Base-by-base conservation (phyloP, 257 asterid species). In the Solanum paucissectum region DNA sequence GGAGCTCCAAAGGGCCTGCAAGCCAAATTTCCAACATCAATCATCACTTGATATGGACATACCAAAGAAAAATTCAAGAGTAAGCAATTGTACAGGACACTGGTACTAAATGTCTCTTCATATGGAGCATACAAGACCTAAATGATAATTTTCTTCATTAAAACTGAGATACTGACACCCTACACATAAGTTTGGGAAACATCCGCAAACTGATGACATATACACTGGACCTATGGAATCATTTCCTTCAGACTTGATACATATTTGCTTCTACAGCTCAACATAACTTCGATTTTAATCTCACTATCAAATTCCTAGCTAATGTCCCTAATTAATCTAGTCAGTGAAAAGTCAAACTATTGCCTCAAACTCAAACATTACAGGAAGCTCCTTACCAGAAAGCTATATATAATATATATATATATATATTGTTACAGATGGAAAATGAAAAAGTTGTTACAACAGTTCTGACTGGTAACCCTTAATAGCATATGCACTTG, bases 1-100 rank as follows among this genome's bases (percentile, higher is more conserved):
- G 99, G 92, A 97, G 96, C 90, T 97, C 98, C 87, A 88, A 92
- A 38, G 95, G 98, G 79, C 97, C 99, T 96, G 92, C 79, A 88
- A 86, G 90, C 82, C 92, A 88, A 89, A 88, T 55, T 32, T 46
- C 11, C 12, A 82, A 20, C 44, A 49, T 32, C 86, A 82, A 49
- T 27, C 34, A 38, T 49, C 20, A 32, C 6, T 38, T 27, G 40
- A 79, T 44, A 49, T 9, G 69, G 18, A 29, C 42, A 8, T 81
- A 18, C 68, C 3, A 3, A 82, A 11, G 85, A 49, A 82, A 52
- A 82, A 32, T 18, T 49, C 86, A 82, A 16, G 29, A 18, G 21
- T 14, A 82, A 82, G 37, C 32, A 82, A 49, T 49, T 52, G 69
- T 79, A 79, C 25, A 79, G 10, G 34, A 79, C 85, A 16, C 25